Base-by-base conservation (phyloP, 768 basidiomycete species). In the Imleria badia region DNA sequence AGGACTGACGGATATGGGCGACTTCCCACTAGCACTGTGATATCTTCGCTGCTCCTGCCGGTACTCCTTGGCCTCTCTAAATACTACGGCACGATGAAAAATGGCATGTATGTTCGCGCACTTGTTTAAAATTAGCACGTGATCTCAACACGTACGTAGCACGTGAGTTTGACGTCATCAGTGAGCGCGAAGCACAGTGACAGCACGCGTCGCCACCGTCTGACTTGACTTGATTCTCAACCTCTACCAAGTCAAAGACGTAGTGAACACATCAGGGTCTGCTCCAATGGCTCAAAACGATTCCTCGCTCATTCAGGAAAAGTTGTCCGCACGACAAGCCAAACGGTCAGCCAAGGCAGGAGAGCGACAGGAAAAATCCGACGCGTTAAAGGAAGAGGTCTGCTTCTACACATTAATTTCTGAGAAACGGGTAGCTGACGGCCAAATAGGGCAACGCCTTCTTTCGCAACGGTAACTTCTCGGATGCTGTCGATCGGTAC, bases 381-480 rank as follows among this genome's bases (percentile, higher is more conserved):
- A 74, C 17, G 49, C 45, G 34, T 45, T 68, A 1, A 73, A 71
- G 34, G 65, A 72, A 5, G 61, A 69, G 62, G 72, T 69, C 22
- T 39, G 62, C 38, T 5, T n/a, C 0, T 13, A 14, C 17, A 23
- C 20, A 3, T 44, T 13, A 3, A 17, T 19, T 12, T 29, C 3
- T 17, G 6, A 3, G 23, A 29, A 11, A 26, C 2, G 1, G n/a
- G n/a, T 14, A 10, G 5, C 13, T 31, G 7, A 41, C 30, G 1
- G 5, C 30, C 5, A 14, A 30, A 48, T 23, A 81, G 79, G 81
- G 81, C 9, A 81, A 81, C 42, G 50, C 58, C 12, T 64, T 72
- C 13, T 81, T 78, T 72, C 72, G 67, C 36, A 47, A 62, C 6
- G 73, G 70, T 3, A 54, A 75, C 44, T 78, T 70, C 60, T 58